phyloP scores from a whole-genome alignment of 2,329 filamentous ascomycete genomes.

The Calonectria pseudoreteaudii region DNA sequence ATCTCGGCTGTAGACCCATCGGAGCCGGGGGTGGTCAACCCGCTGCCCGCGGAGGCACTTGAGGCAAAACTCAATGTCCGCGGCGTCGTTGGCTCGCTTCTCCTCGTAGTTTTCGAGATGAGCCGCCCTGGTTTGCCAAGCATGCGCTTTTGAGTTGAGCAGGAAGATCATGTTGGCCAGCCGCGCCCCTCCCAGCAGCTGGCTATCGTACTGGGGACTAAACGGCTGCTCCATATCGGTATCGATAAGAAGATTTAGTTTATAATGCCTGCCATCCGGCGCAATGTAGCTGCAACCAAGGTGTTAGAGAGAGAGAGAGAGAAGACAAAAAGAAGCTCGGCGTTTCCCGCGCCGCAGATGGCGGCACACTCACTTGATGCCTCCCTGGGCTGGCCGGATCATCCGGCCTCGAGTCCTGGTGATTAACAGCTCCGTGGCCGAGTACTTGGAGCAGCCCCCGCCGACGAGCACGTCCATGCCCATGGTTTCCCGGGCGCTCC shows the following conservation, averaged over 20 bases:
- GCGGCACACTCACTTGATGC: slow-evolving; percentile 1
- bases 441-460: background rate
- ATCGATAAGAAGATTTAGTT: background rate
- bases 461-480: background rate
- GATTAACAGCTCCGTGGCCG: background rate
- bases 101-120: background rate
- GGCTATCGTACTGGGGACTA: background rate
- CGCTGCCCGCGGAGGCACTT: background rate
- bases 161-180: background rate
- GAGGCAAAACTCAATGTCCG: background rate
- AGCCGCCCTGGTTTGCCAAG: background rate
- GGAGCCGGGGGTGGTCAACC: background rate
- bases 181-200: background rate
- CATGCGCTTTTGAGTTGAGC: background rate
- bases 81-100: background rate
- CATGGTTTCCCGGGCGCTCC: background rate
- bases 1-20: background rate
- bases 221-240: background rate
- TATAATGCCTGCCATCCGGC: background rate
- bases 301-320: background rate
- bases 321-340: background rate
- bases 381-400: background rate
- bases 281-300: background rate
- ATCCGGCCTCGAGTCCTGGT: background rate
- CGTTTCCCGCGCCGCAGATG: background rate